These are phyloP conservation scores for Botryococcus braunii DNA, from an alignment of 163 green algal species.

Conservation along the genomic window DNA sequence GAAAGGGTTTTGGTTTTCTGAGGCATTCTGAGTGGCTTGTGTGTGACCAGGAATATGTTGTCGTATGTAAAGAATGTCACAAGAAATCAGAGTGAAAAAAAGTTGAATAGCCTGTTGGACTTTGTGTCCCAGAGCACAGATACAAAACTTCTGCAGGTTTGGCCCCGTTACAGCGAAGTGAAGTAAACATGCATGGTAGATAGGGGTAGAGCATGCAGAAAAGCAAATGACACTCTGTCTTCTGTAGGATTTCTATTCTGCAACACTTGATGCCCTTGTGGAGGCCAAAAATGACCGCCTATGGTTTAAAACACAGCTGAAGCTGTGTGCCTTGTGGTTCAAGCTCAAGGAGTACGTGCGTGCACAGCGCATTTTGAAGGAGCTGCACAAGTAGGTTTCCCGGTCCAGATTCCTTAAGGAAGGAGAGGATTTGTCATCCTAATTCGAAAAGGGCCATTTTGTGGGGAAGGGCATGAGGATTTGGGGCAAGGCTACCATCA, in stretches of 20 bases:
- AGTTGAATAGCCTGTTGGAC: constrained; percentile 93
- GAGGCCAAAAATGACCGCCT: constrained; percentile 93
- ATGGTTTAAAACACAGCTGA: constrained; percentile 98
- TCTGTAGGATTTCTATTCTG: constrained; percentile 88
- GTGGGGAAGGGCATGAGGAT: no score
- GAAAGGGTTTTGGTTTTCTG: no score
- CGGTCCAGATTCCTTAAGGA: no score
- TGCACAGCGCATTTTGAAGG: constrained; percentile 63
- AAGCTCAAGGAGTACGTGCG: constrained; percentile 65
- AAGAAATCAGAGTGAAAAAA: constrained; percentile 95
- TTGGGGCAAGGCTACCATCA: no score
- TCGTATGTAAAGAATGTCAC: constrained; percentile 77
- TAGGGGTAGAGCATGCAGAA: no score
- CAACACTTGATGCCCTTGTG: constrained; percentile 53
- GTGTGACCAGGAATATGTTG: constrained; percentile 73
- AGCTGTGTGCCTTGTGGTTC: constrained; percentile 89
- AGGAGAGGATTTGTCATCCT: no score
- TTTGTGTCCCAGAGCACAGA: constrained; percentile 62
- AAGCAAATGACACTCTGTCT: not conserved
- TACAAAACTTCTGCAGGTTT: constrained; percentile 46
- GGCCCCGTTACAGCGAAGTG: no score
- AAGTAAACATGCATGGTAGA: not conserved
- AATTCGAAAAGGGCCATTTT: no score
- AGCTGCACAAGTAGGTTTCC: constrained; percentile 56
- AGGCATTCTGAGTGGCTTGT: no score